A percentile compares a stretch with the other conserved stretches of the same genome.
Conservation (phyloP, 75 land plant species). For the Ceratopteris richardii region DNA sequence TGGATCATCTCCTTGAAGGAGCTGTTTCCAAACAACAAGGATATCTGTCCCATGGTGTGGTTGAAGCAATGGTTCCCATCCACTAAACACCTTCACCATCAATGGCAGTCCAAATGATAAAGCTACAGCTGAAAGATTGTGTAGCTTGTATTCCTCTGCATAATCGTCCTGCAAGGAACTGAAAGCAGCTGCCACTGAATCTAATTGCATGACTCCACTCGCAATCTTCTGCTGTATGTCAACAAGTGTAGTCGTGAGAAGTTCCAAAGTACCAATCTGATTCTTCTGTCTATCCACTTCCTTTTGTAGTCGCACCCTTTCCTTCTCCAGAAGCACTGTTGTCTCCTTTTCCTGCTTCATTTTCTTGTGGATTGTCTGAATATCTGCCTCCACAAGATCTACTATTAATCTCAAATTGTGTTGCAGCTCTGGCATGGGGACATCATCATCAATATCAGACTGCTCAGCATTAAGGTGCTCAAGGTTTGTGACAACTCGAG, state of each 20-base stretch:
- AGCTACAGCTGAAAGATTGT: conserved; percentile 66
- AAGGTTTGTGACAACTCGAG: conserved; percentile 62
- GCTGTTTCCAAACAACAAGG: conserved; percentile 51
- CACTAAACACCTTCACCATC: conserved; percentile 60
- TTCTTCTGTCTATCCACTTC: conserved; percentile 44
- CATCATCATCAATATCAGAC: conserved; percentile 47
- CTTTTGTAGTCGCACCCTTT: conserved; percentile 40
- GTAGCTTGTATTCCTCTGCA: conserved; percentile 70
- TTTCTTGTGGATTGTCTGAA: conserved; percentile 36
- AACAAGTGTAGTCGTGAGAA: conserved; percentile 35
- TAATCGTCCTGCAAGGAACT: conserved; percentile 30
- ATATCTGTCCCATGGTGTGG: conserved; percentile 63
- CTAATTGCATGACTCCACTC: conserved; percentile 52
- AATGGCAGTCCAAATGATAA: conserved; percentile 68
- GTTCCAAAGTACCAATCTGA: conserved; percentile 57
- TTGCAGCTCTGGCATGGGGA: conserved; percentile 94
- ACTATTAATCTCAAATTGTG: conserved; percentile 81
- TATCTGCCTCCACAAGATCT: conserved; percentile 75
- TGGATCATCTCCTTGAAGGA: conserved; percentile 62
- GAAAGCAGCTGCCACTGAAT: conserved; percentile 50
- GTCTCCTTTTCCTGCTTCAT: conserved; percentile 49
- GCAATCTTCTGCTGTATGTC: conserved; percentile 31
- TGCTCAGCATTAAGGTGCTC: conserved; percentile 88
- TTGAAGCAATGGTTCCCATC: conserved; percentile 88
- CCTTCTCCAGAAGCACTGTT: conserved; percentile 33